Percentiles rank a stretch among this genome's conserved stretches.
Evolutionary conservation across 2,329 filamentous ascomycete species (phyloP).

Genomic region (Fusarium drepaniforme): DNA sequence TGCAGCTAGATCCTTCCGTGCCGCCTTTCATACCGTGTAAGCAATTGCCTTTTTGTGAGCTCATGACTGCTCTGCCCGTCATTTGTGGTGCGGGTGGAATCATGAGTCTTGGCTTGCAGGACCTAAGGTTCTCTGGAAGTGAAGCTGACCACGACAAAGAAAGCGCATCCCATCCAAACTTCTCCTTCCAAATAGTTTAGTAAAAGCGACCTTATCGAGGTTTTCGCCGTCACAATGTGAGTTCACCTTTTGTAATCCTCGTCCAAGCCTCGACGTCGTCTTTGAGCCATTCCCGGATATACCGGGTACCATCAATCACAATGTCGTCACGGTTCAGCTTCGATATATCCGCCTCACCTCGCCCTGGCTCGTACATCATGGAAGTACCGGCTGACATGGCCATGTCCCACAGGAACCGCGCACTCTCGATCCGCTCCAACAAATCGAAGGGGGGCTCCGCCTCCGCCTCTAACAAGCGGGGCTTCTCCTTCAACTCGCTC

Average conservation of each 20-base stretch:
- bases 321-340: slow-evolving; percentile 50
- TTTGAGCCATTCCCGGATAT: background rate
- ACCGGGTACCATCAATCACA: slow-evolving; percentile 1
- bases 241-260: slow-evolving; percentile 10
- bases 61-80: background rate
- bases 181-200: slow-evolving; percentile 7
- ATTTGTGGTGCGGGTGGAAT: background rate
- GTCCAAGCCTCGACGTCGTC: background rate
- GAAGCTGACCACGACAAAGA: slow-evolving; percentile 32
- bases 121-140: slow-evolving; percentile 2
- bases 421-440: slow-evolving; percentile 79
- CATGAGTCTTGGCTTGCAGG: background rate
- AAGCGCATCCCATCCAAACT: slow-evolving; percentile 21
- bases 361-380: slow-evolving; percentile 24
- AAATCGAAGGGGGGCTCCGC: slow-evolving; percentile 59
- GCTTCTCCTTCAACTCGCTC: slow-evolving; percentile 89
- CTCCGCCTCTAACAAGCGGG: slow-evolving; percentile 60
- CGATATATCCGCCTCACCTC: slow-evolving; percentile 43
- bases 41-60: slow-evolving; percentile 4
- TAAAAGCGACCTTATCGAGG: background rate
- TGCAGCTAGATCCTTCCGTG: slow-evolving; percentile 22
- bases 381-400: slow-evolving; percentile 46
- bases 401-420: slow-evolving; percentile 72
- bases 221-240: slow-evolving; percentile 36
- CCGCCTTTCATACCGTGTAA: slow-evolving; percentile 24